Conservation (phyloP, 1,139 yeast genomes). For the Protomyces macrosporus region DNA sequence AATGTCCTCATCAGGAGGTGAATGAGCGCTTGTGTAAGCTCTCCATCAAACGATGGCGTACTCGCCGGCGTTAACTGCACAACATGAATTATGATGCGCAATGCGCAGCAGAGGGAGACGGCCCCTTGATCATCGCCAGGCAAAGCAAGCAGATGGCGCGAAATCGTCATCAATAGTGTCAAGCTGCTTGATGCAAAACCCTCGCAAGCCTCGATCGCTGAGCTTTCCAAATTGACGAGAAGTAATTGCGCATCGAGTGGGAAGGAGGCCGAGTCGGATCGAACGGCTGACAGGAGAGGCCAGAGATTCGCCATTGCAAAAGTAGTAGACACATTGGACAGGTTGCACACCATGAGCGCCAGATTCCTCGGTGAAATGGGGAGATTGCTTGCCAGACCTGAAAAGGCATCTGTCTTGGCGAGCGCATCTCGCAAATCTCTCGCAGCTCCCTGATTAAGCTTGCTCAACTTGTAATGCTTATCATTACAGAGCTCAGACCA, state of each 20-base stretch:
- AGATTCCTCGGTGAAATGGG: conserved; percentile 3
- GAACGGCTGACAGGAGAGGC: not conserved
- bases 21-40: not conserved
- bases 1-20: not conserved
- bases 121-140: not conserved
- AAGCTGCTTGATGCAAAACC: not conserved
- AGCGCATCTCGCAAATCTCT: conserved; percentile 1
- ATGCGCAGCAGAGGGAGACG: not conserved
- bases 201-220: not conserved
- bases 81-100: not conserved
- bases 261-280: not conserved
- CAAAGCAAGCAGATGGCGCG: not conserved
- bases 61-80: not conserved
- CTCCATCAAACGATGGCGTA: not conserved
- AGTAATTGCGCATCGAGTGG: not conserved
- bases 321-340: not conserved
- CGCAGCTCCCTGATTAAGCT: not conserved
- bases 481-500: not conserved
- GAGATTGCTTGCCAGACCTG: not conserved
- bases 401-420: conserved; percentile 7
- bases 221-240: not conserved
- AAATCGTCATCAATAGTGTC: not conserved
- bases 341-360: conserved; percentile 1
- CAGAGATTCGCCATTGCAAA: not conserved
- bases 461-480: not conserved